Conservation (phyloP, 2,329 filamentous ascomycete genomes). For the Daldinia sp. region DNA sequence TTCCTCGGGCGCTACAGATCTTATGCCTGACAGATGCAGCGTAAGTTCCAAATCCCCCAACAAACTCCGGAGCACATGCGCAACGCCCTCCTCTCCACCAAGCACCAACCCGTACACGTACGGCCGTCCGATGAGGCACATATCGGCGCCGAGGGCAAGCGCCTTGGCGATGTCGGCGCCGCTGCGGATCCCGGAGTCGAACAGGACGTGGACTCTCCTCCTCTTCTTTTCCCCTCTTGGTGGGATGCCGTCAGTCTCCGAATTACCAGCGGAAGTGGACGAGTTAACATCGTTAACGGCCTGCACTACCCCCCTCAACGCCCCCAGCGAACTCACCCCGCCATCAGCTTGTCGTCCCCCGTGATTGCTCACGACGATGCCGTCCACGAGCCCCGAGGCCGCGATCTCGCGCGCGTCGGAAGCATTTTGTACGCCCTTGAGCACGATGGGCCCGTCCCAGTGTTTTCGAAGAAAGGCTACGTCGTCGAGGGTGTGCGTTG, state of each 20-base stretch:
- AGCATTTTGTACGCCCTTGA: slow-evolving; percentile 53
- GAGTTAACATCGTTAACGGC: background rate
- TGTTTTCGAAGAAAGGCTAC: slow-evolving; percentile 45
- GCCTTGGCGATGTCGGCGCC: slow-evolving; percentile 72
- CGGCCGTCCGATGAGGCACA: slow-evolving; percentile 69
- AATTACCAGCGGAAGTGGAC: background rate
- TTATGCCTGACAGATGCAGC: slow-evolving; percentile 48
- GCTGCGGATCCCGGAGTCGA: slow-evolving; percentile 71
- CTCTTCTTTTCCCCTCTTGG: background rate
- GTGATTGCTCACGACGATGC: background rate
- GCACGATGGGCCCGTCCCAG: slow-evolving; percentile 50
- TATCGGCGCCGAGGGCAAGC: slow-evolving; percentile 67
- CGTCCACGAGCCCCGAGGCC: slow-evolving; percentile 37
- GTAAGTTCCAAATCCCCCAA: slow-evolving; percentile 48
- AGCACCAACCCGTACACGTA: slow-evolving; percentile 62
- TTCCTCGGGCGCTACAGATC: slow-evolving; percentile 26
- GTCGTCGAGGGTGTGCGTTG: slow-evolving; percentile 46
- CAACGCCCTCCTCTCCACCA: slow-evolving; percentile 47
- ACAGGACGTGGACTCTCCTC: slow-evolving; percentile 64
- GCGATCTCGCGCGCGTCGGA: slow-evolving; percentile 47
- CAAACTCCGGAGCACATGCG: slow-evolving; percentile 47
- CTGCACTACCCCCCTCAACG: background rate
- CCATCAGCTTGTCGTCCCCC: background rate
- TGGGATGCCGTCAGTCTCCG: background rate
- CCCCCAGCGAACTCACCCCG: background rate